Conservation (phyloP, 1,139 yeast genomes). For the Protomyces arabidopsidicola region DNA sequence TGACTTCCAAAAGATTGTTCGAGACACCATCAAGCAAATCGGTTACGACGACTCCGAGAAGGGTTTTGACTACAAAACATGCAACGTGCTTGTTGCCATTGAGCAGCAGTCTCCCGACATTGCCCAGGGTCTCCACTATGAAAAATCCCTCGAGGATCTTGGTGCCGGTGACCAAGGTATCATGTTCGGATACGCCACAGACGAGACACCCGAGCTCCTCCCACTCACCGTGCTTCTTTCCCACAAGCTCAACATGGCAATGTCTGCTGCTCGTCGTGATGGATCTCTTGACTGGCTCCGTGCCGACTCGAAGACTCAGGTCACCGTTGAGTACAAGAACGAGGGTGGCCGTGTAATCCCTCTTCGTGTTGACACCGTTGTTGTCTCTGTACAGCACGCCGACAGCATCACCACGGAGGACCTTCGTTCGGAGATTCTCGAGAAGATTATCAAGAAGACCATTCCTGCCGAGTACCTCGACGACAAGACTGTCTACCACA, state of each 20-base stretch:
- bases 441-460: constrained; percentile 83
- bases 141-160: constrained; percentile 90
- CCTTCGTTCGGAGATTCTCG: constrained; percentile 68
- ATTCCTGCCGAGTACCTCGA: constrained; percentile 87
- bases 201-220: constrained; percentile 94
- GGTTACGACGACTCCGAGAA: constrained; percentile 95
- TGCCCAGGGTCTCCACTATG: constrained; percentile 98
- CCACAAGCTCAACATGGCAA: constrained; percentile 92
- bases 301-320: constrained; percentile 99
- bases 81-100: constrained; percentile 97
- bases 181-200: constrained; percentile 99
- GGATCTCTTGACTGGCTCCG: constrained; percentile 94
- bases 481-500: constrained; percentile 92
- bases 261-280: constrained; percentile 95
- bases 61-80: constrained; percentile 98
- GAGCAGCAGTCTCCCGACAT: constrained; percentile 99
- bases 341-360: constrained; percentile 96
- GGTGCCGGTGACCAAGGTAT: constrained; percentile 99
- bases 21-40: constrained; percentile 97
- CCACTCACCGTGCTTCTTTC: constrained; percentile 93
- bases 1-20: constrained; percentile 94
- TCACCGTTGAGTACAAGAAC: constrained; percentile 90
- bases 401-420: constrained; percentile 92
- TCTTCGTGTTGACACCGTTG: constrained; percentile 93
- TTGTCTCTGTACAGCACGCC: constrained; percentile 96